Conservation (phyloP, 192 early-diverging fungal genomes). For the Cladochytrium replicatum region DNA sequence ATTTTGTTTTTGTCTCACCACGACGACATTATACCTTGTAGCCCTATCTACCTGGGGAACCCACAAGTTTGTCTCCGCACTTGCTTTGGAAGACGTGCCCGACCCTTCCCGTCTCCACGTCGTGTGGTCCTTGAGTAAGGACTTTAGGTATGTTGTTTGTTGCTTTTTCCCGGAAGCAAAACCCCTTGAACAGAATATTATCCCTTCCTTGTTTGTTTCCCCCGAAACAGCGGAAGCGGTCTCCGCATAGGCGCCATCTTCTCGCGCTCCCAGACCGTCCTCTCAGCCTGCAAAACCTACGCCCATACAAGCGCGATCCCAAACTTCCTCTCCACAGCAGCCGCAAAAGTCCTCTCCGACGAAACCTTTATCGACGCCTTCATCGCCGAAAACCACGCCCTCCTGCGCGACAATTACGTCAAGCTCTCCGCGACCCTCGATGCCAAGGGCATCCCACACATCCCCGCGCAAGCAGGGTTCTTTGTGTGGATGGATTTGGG, state of each 20-base stretch:
- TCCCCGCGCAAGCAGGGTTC: conserved; percentile 57
- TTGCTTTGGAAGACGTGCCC: conserved; percentile 45
- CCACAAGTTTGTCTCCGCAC: conserved; percentile 60
- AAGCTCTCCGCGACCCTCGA: conserved; percentile 27
- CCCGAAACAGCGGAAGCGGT: conserved; percentile 20
- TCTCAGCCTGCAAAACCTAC: conserved; percentile 1
- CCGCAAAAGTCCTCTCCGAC: conserved; percentile 47
- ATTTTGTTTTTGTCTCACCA: conserved; percentile 7
- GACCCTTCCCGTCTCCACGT: conserved; percentile 57
- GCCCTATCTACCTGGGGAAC: conserved; percentile 1
- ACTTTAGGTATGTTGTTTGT: too few species aligned
- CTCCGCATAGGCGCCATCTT: conserved; percentile 14
- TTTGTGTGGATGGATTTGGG: conserved; percentile 61
- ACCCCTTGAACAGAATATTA: conserved; percentile 64
- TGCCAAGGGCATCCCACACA: conserved; percentile 35
- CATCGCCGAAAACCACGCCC: conserved; percentile 44
- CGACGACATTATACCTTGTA: not conserved
- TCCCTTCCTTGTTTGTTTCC: conserved; percentile 44
- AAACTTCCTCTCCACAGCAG: conserved; percentile 44
- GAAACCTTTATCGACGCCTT: conserved; percentile 45
- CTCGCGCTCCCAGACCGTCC: conserved; percentile 9
- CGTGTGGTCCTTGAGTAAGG: conserved; percentile 74
- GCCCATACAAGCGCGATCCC: conserved; percentile 53
- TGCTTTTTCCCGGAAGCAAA: too few species aligned
- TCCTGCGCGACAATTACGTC: conserved; percentile 44